Evolutionary conservation across 176 grass and related monocot genomes (phyloP), one percentile per base, ranked within the genome.

Genomic region (Poa pratensis): DNA sequence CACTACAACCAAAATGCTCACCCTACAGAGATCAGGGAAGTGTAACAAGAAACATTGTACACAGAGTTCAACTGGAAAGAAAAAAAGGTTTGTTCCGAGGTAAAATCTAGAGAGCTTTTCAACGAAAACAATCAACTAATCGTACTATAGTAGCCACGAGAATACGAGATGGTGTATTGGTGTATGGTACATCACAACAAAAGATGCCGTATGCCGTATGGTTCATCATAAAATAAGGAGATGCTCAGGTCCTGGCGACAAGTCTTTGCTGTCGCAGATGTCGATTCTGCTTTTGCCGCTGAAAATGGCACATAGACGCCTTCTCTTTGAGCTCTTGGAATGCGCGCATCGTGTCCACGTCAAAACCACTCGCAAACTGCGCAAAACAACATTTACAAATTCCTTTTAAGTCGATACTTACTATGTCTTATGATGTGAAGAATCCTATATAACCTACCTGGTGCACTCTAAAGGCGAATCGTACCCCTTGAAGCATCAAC

Each of bases 281-380:
- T 19, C 84, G 87, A 52, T 39, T 87, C 5, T 91, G 90, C n/a
- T 83, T 78, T 57, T 93, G 87, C 77, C 83, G 59, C 35, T 92
- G 92, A 24, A 88, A 26, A 69, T 51, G 82, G 86, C 92, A 95
- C 76, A 89, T 79, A 15, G 88, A 92, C 5, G 94, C 97, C 85
- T 99, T 94, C 83, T 99, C 86, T 85, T 99, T 99, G 14, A 99
- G 93, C 79, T 96, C 94, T 26, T 99, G 97, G 48, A 99, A 99
- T 14, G 93, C 94, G 30, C 97, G 82, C 97, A 99, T 99, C 9
- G 97, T 99, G 71, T 96, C 97, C 16, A 88, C 90, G 26, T 99
- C 97, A 49, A 99, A 99, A 20, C 97, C 97, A 19, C 86, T 92
- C 3, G 97, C 97, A 87, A 99, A 99, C 97, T 99, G 91, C 48